Conservation (phyloP, 371 early-diverging fungal genomes). For the Lichtheimia ramosa region DNA sequence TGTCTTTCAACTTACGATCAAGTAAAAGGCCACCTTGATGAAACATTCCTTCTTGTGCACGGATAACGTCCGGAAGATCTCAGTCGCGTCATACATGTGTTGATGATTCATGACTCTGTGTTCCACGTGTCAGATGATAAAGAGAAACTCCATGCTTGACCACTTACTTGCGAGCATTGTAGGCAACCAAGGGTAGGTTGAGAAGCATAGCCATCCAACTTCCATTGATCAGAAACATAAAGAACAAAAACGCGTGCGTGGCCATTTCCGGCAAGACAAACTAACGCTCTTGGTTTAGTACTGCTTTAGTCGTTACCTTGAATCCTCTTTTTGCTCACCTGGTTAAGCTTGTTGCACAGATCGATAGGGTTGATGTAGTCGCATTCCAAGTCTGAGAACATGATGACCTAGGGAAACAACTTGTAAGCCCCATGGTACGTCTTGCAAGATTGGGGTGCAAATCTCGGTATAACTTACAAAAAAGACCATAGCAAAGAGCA, state of each 20-base stretch:
- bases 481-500: conserved; percentile 93
- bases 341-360: conserved; percentile 93
- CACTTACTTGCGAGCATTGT: conserved; percentile 83
- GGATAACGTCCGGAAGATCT: conserved; percentile 91
- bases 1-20: conserved; percentile 61
- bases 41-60: conserved; percentile 94
- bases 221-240: conserved; percentile 82
- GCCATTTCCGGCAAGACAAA: conserved; percentile 93
- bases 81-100: conserved; percentile 95
- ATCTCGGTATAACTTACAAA: conserved; percentile 60
- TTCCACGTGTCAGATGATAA: background rate
- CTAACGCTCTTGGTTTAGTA: conserved; percentile 38
- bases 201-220: conserved; percentile 85
- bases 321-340: conserved; percentile 51
- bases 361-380: conserved; percentile 99
- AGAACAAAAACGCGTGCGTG: conserved; percentile 79
- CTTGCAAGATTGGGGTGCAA: background rate
- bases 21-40: conserved; percentile 92
- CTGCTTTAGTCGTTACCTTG: too few relatives aligned
- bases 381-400: conserved; percentile 93
- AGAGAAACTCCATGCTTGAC: background rate
- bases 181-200: conserved; percentile 85
- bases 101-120: conserved; percentile 73
- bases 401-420: conserved; percentile 67
- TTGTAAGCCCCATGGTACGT: background rate